Conservation (phyloP, 2,329 filamentous ascomycete species). For the Phialophora tarda region DNA sequence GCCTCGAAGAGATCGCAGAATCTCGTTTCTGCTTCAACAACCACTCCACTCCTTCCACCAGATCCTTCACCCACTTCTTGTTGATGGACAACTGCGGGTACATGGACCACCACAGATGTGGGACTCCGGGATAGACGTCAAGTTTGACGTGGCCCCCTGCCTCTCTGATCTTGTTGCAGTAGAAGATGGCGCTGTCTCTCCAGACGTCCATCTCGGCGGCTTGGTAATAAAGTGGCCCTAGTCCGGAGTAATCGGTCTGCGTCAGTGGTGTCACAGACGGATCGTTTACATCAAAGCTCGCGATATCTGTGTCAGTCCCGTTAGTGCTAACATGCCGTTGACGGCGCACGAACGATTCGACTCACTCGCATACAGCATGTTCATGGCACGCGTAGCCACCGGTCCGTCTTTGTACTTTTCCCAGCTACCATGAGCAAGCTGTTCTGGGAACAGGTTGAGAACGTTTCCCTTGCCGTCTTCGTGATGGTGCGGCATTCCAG, state of each 20-base stretch:
- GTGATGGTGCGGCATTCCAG: constrained; percentile 23
- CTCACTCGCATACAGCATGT: constrained; percentile 24
- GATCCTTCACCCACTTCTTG: constrained; percentile 25
- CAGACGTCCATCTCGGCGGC: constrained; percentile 32
- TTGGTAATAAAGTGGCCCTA: constrained; percentile 29
- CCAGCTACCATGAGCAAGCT: constrained; percentile 24
- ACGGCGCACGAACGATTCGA: too few relatives aligned
- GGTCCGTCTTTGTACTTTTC: constrained; percentile 27
- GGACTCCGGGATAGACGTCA: constrained; percentile 32
- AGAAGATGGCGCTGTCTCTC: constrained; percentile 28
- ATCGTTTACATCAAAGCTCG: not conserved
- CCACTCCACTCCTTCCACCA: constrained; percentile 28
- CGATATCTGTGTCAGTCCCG: constrained; percentile 14
- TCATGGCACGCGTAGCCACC: constrained; percentile 22
- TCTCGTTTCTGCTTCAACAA: constrained; percentile 19
- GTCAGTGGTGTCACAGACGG: constrained; percentile 18
- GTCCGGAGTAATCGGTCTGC: constrained; percentile 19
- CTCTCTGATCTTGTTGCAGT: constrained; percentile 25
- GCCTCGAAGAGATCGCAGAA: not conserved
- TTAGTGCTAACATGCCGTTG: too few relatives aligned
- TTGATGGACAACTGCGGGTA: constrained; percentile 30
- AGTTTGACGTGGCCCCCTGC: constrained; percentile 22
- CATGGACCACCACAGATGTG: constrained; percentile 27
- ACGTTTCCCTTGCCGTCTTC: constrained; percentile 8
- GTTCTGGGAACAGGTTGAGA: constrained; percentile 19